phyloP scores from a whole-genome alignment of 768 basidiomycete species.

The Suillus cothurnatus region DNA sequence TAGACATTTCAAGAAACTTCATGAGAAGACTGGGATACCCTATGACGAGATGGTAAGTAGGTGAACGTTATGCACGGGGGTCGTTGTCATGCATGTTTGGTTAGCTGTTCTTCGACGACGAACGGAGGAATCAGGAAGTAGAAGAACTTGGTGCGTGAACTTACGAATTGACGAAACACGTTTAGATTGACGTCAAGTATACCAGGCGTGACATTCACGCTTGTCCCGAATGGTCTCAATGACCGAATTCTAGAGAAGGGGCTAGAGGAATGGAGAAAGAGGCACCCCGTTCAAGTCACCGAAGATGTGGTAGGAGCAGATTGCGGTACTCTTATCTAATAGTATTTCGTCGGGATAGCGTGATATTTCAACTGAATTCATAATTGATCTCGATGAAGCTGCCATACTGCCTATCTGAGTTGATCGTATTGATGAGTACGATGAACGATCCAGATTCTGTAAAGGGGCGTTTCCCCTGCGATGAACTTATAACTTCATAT shows the following conservation, averaged over 20 bases:
- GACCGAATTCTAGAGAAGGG: conserved; percentile 70
- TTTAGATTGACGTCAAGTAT: neutral
- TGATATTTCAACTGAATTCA: neutral
- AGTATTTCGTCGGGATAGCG: neutral
- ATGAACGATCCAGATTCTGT: neutral
- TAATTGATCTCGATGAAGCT: neutral
- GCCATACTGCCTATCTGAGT: conserved; percentile 2
- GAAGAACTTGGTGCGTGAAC: conserved; percentile 48
- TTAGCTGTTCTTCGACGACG: conserved; percentile 76
- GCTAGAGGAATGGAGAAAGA: conserved; percentile 66
- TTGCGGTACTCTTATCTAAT: neutral
- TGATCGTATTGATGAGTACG: neutral
- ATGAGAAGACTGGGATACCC: conserved; percentile 72
- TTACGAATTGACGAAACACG: neutral
- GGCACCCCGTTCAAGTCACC: conserved; percentile 31
- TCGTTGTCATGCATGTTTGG: neutral
- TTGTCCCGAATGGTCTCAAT: conserved; percentile 66
- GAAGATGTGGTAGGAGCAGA: neutral
- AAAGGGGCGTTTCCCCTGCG: neutral
- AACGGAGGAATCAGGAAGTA: conserved; percentile 59
- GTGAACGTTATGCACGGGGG: neutral
- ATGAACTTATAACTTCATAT: neutral
- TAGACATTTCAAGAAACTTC: conserved; percentile 74
- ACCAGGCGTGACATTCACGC: conserved; percentile 78
- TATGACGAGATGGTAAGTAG: conserved; percentile 75